Conservation (phyloP, 108 stramenopile genomes). For the Skeletonema potamos region DNA sequence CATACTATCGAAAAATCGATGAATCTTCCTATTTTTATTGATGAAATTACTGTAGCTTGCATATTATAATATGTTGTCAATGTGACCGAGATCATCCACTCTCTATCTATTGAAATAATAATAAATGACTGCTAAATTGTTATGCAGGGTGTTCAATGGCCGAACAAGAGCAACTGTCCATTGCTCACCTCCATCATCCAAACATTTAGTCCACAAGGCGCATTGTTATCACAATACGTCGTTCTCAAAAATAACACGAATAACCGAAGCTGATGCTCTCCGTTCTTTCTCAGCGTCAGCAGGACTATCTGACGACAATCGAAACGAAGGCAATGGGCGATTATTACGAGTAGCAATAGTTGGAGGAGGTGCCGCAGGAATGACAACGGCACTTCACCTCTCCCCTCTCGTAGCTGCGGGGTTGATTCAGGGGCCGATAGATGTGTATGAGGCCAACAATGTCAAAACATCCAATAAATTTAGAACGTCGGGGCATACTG, state of each 20-base stretch:
- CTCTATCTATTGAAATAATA: too few relatives aligned
- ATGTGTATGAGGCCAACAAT: constrained; percentile 62
- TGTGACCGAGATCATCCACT: background rate
- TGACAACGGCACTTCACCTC: constrained; percentile 80
- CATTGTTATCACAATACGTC: background rate
- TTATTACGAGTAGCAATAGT: constrained; percentile 77
- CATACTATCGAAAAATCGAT: too few relatives aligned
- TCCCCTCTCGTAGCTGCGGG: constrained; percentile 69
- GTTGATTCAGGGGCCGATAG: constrained; percentile 69
- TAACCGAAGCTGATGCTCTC: background rate
- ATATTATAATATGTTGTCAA: too few relatives aligned
- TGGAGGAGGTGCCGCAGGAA: constrained; percentile 78
- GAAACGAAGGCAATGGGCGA: background rate
- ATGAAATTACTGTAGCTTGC: too few relatives aligned
- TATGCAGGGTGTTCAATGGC: background rate
- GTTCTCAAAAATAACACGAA: background rate
- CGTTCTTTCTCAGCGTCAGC: background rate
- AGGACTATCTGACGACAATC: background rate
- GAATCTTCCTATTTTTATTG: too few relatives aligned
- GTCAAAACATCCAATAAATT: background rate
- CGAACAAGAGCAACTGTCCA: background rate
- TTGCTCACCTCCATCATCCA: too few relatives aligned
- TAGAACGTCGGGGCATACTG: background rate
- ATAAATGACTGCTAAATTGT: background rate
- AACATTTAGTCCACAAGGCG: too few relatives aligned